A percentile compares a stretch with the other conserved stretches of the same genome.
phyloP scores from a whole-genome alignment of 129 eudicot species.

The Arctium lappa region DNA sequence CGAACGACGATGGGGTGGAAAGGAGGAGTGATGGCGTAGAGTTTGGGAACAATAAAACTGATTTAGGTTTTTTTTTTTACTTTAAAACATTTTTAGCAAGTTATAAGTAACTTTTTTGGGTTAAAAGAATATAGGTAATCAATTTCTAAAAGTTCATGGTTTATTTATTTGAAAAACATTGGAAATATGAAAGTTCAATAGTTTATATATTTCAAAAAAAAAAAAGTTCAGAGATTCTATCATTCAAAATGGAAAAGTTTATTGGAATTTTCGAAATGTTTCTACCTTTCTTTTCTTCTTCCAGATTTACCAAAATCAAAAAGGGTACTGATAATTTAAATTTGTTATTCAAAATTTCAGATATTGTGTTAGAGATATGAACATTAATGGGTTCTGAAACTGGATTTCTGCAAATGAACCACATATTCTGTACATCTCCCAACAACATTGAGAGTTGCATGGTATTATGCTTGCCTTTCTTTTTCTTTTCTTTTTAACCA shows the following conservation, averaged over 20 bases:
- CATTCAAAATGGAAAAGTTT: too few relatives aligned
- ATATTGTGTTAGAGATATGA: constrained; percentile 41
- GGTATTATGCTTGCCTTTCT: background rate
- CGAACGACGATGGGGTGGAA: too few relatives aligned
- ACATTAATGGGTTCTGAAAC: background rate
- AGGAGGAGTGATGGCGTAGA: background rate
- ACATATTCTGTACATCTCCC: constrained; percentile 12
- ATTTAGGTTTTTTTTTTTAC: background rate
- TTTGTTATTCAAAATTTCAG: constrained; percentile 19
- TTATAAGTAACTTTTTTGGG: background rate
- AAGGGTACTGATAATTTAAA: constrained; percentile 1
- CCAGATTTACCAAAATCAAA: background rate
- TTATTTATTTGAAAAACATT: too few relatives aligned
- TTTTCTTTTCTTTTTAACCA: too few relatives aligned
- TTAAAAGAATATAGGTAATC: background rate
- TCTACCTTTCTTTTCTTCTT: background rate
- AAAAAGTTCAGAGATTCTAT: too few relatives aligned
- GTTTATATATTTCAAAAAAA: background rate
- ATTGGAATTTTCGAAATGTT: background rate
- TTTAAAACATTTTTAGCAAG: background rate
- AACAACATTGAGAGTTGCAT: background rate
- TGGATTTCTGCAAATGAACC: constrained; percentile 22
- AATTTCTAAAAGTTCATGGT: background rate
- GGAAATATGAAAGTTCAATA: background rate
- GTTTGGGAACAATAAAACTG: background rate